Evolutionary conservation across 2,329 filamentous ascomycete genomes (phyloP), one percentile per base, ranked within the genome.

Genomic region (Fusarium goolgardi): DNA sequence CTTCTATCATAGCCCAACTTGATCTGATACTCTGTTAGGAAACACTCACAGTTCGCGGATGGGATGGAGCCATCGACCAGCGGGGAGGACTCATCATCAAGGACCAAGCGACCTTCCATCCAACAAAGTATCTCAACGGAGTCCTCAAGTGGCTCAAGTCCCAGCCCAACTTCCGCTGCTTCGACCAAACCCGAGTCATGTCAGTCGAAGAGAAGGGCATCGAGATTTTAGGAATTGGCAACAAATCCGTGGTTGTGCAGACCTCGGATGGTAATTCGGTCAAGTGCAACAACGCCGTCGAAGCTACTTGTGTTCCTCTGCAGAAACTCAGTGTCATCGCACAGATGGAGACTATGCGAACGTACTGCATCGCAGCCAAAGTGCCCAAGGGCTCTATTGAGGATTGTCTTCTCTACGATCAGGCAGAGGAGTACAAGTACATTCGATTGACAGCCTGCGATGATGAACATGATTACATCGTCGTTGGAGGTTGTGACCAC

Each of bases 401-500:
- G 68, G 85, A 88, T 67, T 83, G 83, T 56, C 79, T 88, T 2
- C 74, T 88, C 43, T 87, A 88, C 70, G 85, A 88, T 73, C 79
- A 80, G 2, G 84, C 82, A 2, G 84, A 87, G 25, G 75, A 73
- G 25, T 88, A 88, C 79, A 84, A 86, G 69, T 88, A 88, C 63
- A 75, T 85, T 4, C 82, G 85, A 2, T 72, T 87, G 13, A 87
- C 85, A 0, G 76, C 74, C 0, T 86, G 85, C 70, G 85, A 88
- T 55, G 80, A 83, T 0, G 75, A 82, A 55, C 75, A 86, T 43
- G 85, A 87, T 66, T 88, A 87, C 72, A 71, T 88, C 49, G 76
- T 88, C 7, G 80, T 87, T 8, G 86, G 85, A 9, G 86, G 86
- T 2, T 82, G 83, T 51, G 86, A 88, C 68, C 86, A 88, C 77